These are phyloP conservation scores for Lagenidium sp. DNA, from an alignment of 352 stramenopile species.

Conservation along the genomic window DNA sequence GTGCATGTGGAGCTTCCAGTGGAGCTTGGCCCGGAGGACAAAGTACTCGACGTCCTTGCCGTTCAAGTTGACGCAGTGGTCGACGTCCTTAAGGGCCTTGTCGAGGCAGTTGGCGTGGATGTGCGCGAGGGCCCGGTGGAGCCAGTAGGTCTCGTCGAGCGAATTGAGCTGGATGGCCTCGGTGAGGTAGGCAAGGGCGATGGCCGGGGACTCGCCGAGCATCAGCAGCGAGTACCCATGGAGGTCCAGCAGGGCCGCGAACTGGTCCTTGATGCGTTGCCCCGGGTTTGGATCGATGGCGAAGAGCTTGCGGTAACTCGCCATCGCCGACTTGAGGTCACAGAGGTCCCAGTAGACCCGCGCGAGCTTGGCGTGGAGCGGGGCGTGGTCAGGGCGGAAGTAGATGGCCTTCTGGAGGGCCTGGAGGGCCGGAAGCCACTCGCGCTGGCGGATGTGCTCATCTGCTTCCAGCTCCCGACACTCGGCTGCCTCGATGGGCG, in stretches of 20 bases:
- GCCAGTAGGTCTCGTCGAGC: constrained; percentile 63
- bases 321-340: constrained; percentile 74
- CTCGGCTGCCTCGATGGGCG: constrained; percentile 34
- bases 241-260: constrained; percentile 61
- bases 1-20: constrained; percentile 71
- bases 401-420: constrained; percentile 74
- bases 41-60: constrained; percentile 72
- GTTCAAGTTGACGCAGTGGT: constrained; percentile 78
- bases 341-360: constrained; percentile 66
- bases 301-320: constrained; percentile 71
- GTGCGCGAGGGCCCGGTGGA: constrained; percentile 63
- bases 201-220: constrained; percentile 34
- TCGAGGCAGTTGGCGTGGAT: constrained; percentile 52
- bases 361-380: constrained; percentile 55
- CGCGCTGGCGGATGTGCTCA: constrained; percentile 12
- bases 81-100: constrained; percentile 65
- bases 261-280: constrained; percentile 68
- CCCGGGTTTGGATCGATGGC: constrained; percentile 38
- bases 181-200: constrained; percentile 58
- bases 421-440: constrained; percentile 39
- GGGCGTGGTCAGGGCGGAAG: constrained; percentile 35
- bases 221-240: constrained; percentile 63
- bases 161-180: constrained; percentile 70
- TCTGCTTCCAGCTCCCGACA: constrained; percentile 40
- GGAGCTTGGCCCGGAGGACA: constrained; percentile 70